phyloP scores from a whole-genome alignment of 2,329 filamentous ascomycete genomes.

The Penicillium palitans region DNA sequence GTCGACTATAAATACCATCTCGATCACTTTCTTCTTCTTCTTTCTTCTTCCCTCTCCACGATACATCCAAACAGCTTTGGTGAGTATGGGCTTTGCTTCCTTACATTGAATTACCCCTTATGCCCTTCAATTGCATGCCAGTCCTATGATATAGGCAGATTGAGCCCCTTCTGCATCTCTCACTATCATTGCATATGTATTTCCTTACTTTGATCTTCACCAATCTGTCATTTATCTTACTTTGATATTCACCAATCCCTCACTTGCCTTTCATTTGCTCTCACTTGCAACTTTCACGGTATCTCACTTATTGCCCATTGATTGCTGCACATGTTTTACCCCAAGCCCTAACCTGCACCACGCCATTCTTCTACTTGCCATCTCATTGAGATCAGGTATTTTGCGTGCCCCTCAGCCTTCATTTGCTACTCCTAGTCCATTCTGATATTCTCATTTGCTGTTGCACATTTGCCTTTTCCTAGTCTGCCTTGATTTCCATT shows the following conservation, averaged over 20 bases:
- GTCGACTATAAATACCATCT: background rate
- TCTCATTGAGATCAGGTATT: background rate
- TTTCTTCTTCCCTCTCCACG: background rate
- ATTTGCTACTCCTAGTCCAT: background rate
- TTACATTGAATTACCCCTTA: background rate
- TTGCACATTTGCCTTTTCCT: background rate
- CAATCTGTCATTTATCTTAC: background rate
- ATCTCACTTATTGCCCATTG: background rate
- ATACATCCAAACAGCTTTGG: background rate
- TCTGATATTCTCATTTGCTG: background rate
- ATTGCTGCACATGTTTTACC: background rate
- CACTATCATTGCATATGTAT: background rate
- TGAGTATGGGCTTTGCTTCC: background rate
- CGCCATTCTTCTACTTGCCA: background rate
- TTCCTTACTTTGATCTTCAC: background rate
- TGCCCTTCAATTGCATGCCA: background rate
- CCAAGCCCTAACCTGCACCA: background rate
- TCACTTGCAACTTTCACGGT: background rate
- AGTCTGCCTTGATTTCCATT: background rate
- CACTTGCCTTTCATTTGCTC: background rate
- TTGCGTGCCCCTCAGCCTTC: background rate
- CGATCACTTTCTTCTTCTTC: too few species aligned
- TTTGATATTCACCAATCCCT: background rate
- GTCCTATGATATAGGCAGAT: background rate
- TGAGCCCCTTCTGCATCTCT: background rate